Evolutionary conservation across 768 basidiomycete genomes (phyloP).

Genomic region (Suillus brevipes): DNA sequence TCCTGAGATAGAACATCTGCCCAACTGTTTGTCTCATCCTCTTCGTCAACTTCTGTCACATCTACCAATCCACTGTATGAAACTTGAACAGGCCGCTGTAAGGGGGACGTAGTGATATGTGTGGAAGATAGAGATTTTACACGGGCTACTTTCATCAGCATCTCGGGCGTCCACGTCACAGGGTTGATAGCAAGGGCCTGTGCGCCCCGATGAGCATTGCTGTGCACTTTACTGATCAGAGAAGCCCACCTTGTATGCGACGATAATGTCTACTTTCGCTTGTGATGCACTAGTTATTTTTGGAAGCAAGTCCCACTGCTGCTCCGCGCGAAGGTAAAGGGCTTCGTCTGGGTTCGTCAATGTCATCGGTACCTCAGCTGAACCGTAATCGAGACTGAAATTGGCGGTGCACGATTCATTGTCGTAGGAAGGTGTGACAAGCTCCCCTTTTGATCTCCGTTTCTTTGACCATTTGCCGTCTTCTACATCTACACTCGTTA

Average conservation of each 20-base stretch:
- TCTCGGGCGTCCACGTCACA: slow-evolving; percentile 58
- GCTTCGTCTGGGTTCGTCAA: background rate
- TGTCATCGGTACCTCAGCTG: background rate
- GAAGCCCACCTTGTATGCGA: slow-evolving; percentile 52
- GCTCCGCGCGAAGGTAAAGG: slow-evolving; percentile 17
- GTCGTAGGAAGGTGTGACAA: slow-evolving; percentile 15
- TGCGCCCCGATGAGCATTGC: background rate
- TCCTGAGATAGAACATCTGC: slow-evolving; percentile 28
- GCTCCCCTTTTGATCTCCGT: slow-evolving; percentile 22
- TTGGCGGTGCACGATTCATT: slow-evolving; percentile 6
- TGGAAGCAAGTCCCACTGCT: slow-evolving; percentile 20
- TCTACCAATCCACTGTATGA: slow-evolving; percentile 30
- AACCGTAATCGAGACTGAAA: slow-evolving; percentile 20
- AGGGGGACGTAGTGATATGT: slow-evolving; percentile 17
- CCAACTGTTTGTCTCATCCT: slow-evolving; percentile 28
- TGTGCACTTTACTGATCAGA: background rate
- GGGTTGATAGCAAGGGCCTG: slow-evolving; percentile 64
- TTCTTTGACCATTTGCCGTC: slow-evolving; percentile 38
- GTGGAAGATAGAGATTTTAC: slow-evolving; percentile 28
- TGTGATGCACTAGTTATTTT: slow-evolving; percentile 27
- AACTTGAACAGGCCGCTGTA: slow-evolving; percentile 21
- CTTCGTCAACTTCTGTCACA: slow-evolving; percentile 21
- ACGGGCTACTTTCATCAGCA: slow-evolving; percentile 47
- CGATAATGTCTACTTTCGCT: slow-evolving; percentile 30
- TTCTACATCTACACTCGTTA: slow-evolving; percentile 74